phyloP scores from a whole-genome alignment of 2,329 filamentous ascomycete genomes.

The Capronia americana region DNA sequence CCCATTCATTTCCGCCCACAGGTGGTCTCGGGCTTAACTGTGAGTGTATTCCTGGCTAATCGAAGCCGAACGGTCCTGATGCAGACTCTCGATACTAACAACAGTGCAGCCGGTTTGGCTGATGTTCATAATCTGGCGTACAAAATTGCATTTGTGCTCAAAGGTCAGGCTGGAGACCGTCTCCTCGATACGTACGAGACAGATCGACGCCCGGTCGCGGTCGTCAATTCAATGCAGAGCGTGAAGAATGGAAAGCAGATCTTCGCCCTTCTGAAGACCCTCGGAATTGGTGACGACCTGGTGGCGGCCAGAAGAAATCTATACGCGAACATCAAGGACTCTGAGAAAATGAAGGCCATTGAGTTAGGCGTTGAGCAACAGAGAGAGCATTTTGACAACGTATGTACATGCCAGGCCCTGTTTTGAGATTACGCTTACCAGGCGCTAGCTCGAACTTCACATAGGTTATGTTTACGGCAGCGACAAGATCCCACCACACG shows the following conservation, averaged over 20 bases:
- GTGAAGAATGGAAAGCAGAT: constrained; percentile 55
- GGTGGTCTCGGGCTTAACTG: constrained; percentile 62
- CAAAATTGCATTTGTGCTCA: constrained; percentile 54
- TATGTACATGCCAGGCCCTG: neutral
- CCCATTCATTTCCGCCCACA: constrained; percentile 62
- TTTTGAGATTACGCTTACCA: constrained; percentile 6
- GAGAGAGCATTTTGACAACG: constrained; percentile 35
- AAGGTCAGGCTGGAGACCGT: constrained; percentile 40
- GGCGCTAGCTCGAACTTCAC: constrained; percentile 48
- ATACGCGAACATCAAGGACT: constrained; percentile 23
- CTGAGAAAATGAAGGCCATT: constrained; percentile 43
- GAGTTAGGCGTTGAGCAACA: constrained; percentile 37
- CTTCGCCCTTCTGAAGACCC: constrained; percentile 49
- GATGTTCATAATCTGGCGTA: constrained; percentile 63
- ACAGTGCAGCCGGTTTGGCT: constrained; percentile 52
- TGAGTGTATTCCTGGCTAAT: neutral
- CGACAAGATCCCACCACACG: constrained; percentile 44
- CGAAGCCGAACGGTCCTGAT: neutral
- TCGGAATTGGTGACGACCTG: constrained; percentile 47
- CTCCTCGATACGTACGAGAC: constrained; percentile 48
- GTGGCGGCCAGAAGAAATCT: constrained; percentile 22
- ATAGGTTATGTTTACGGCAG: constrained; percentile 54
- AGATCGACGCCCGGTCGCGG: constrained; percentile 50
- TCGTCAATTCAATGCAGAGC: constrained; percentile 51
- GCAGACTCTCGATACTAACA: neutral